A percentile compares a stretch with the other conserved stretches of the same genome.
phyloP scores from a whole-genome alignment of 1,284 basidiomycete genomes.

The Cerrena zonata region DNA sequence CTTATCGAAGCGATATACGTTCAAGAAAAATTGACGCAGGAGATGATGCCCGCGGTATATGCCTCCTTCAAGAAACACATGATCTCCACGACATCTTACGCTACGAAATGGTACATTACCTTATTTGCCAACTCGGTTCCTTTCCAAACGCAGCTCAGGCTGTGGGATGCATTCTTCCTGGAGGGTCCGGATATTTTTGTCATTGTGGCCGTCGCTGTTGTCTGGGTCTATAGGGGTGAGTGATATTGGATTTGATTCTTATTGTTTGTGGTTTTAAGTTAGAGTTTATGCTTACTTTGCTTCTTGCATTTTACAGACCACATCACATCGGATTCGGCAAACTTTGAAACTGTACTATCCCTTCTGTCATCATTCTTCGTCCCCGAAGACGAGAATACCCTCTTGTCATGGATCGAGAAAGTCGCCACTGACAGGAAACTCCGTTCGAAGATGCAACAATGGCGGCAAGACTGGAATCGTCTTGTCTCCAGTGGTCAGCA shows the following conservation, averaged over 20 bases:
- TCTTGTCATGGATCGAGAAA: constrained; percentile 76
- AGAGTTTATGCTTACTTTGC: not conserved
- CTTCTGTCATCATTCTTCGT: constrained; percentile 88
- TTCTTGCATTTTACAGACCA: constrained; percentile 47
- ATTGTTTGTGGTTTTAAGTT: not conserved
- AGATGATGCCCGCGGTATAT: constrained; percentile 85
- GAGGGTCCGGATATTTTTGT: constrained; percentile 89
- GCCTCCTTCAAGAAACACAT: constrained; percentile 78
- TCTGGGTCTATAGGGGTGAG: constrained; percentile 83
- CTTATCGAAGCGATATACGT: constrained; percentile 91
- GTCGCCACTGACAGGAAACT: constrained; percentile 68
- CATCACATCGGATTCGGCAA: constrained; percentile 70
- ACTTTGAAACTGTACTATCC: constrained; percentile 86
- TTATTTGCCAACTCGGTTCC: constrained; percentile 93
- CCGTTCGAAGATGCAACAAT: constrained; percentile 59
- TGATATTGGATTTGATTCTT: constrained; percentile 7
- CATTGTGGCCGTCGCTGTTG: constrained; percentile 76
- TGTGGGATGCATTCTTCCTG: constrained; percentile 91
- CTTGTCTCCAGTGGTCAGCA: constrained; percentile 66
- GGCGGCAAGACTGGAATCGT: constrained; percentile 68
- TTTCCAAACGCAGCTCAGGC: constrained; percentile 86
- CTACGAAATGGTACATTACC: constrained; percentile 99
- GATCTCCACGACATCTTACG: constrained; percentile 90
- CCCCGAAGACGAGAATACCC: constrained; percentile 77
- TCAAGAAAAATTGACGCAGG: constrained; percentile 82